Evolutionary conservation across 768 basidiomycete species (phyloP), one percentile per base, ranked within the genome.

Genomic region (Rubroboletus satanas): DNA sequence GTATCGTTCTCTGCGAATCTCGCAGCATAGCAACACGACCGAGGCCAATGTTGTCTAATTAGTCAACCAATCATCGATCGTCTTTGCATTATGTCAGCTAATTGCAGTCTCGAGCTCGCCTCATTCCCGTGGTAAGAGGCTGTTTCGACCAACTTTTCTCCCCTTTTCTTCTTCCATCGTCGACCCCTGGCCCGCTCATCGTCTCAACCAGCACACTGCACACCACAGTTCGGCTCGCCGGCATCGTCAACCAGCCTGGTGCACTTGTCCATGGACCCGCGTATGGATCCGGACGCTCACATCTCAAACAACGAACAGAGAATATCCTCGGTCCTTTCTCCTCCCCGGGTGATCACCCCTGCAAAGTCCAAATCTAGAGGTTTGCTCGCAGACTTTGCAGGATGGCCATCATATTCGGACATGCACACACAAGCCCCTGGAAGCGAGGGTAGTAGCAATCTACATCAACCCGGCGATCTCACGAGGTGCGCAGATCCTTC

Each of bases 21-120:
- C 14, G 11, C 18, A n/a, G 48, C 51, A 46, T 60, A 3, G 43
- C 44, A 57, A 53, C 36, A 18, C 17, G 31, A 21, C 32, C 12
- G 31, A 15, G 18, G 43, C 10, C 29, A 49, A 49, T 52, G 28
- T 15, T 17, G 44, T 32, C 53, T 44, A 46, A 57, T 57, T 47
- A 28, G 35, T 18, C 26, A 17, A 11, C 51, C 48, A 62, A 62
- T 63, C 57, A 45, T 28, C 33, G 35, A 15, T 35, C 38, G 38
- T 12, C 7, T 26, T 23, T 5, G 6, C 5, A 57, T 65, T 65
- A 65, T 9, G 49, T 65, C 62, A 65, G 58, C 58, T 37, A 63
- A 60, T 64, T 55, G 53, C 47, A 54, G n/a, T 9, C 26, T 26
- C 26, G 26, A 26, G 26, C 35, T 56, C 28, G 37, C 58, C 61